Conservation (phyloP, 2,329 filamentous ascomycete species). For the Hymenoscyphus albidus region DNA sequence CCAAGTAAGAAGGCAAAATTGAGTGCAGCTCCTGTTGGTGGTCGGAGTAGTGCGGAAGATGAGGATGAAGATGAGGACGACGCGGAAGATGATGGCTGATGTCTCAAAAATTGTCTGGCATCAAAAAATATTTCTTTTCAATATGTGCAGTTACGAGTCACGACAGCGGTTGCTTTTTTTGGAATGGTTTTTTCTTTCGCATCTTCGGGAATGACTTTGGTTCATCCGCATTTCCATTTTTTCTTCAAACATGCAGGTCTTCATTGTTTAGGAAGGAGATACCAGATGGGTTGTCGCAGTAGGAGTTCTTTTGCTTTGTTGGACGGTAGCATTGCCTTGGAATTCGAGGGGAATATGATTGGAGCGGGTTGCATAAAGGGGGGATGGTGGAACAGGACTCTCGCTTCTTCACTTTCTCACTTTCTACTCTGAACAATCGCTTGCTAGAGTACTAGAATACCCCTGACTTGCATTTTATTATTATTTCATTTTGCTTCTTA, state of each 20-base stretch:
- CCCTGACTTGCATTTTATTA: slow-evolving; percentile 8
- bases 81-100: slow-evolving; percentile 30
- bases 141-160: slow-evolving; percentile 28
- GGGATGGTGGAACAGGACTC: slow-evolving; percentile 7
- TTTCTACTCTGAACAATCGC: slow-evolving; percentile 4
- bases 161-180: slow-evolving; percentile 28
- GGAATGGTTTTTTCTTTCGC: slow-evolving; percentile 16
- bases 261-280: slow-evolving; percentile 10
- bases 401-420: slow-evolving; percentile 8
- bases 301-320: slow-evolving; percentile 11
- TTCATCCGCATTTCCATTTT: slow-evolving; percentile 1
- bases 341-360: slow-evolving; percentile 2
- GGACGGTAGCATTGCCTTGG: slow-evolving; percentile 14
- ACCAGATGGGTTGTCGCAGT: slow-evolving; percentile 10
- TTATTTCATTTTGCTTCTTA: neutral
- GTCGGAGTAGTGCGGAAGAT: slow-evolving; percentile 30
- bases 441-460: slow-evolving; percentile 12
- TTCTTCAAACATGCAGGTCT: slow-evolving; percentile 2
- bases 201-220: slow-evolving; percentile 5
- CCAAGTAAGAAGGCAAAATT: slow-evolving; percentile 52
- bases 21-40: slow-evolving; percentile 27
- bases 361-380: slow-evolving; percentile 10
- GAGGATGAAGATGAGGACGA: slow-evolving; percentile 40
- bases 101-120: slow-evolving; percentile 4
- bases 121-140: slow-evolving; percentile 22